Conservation (phyloP, 2,329 filamentous ascomycete genomes). For the Alternaria sp. region DNA sequence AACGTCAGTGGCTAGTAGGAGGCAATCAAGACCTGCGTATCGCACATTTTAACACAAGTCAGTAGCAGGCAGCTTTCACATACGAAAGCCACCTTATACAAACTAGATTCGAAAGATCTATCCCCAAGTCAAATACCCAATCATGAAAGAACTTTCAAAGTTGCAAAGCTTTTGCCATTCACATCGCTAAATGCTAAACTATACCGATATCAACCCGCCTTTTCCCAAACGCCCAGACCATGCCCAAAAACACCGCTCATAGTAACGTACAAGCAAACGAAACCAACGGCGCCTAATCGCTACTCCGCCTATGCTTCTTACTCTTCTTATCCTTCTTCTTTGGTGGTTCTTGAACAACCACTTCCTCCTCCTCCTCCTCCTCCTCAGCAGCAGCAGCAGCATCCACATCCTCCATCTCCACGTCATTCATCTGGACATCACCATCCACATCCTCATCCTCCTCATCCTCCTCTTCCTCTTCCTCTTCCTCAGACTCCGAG, state of each 20-base stretch:
- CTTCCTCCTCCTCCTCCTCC: slow-evolving; percentile 3
- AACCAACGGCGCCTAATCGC: background rate
- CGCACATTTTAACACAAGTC: no score
- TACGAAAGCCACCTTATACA: no score
- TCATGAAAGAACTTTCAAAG: background rate
- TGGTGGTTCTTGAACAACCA: slow-evolving; percentile 10
- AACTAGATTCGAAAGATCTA: background rate
- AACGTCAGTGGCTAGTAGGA: no score
- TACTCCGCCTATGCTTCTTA: slow-evolving; percentile 18
- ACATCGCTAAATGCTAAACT: slow-evolving; percentile 8
- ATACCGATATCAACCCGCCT: slow-evolving; percentile 8
- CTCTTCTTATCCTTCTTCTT: slow-evolving; percentile 20
- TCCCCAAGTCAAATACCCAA: background rate
- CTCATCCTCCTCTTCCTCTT: slow-evolving; percentile 24
- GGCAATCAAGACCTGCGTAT: no score
- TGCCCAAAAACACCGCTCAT: slow-evolving; percentile 13
- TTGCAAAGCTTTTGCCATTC: slow-evolving; percentile 5
- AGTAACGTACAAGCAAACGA: slow-evolving; percentile 3
- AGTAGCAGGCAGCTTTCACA: no score
- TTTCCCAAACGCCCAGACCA: slow-evolving; percentile 15
- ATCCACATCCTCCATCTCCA: slow-evolving; percentile 18
- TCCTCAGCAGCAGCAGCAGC: background rate
- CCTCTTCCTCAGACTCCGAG: slow-evolving; percentile 22
- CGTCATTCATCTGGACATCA: slow-evolving; percentile 28
- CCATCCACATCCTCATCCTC: slow-evolving; percentile 17